Percentiles rank a stretch among this genome's conserved stretches.
Conservation (phyloP, 1,284 basidiomycete species). For the Cystobasidiaceae sp. region DNA sequence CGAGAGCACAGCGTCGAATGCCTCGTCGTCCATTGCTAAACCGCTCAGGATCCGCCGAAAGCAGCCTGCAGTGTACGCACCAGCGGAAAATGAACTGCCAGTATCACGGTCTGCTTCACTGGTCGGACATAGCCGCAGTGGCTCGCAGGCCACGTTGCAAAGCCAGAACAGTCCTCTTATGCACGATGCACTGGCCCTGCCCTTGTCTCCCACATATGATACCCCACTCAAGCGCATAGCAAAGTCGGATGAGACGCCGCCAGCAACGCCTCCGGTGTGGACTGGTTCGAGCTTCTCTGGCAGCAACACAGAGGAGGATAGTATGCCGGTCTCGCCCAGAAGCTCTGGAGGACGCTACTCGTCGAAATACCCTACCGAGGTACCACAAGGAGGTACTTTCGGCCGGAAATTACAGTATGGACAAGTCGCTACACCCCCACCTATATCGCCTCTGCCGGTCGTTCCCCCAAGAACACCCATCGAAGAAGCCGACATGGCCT, state of each 20-base stretch:
- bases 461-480: background rate
- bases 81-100: background rate
- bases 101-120: constrained; percentile 1
- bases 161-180: background rate
- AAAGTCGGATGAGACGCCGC: background rate
- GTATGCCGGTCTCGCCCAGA: constrained; percentile 5
- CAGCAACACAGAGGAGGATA: constrained; percentile 12
- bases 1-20: background rate
- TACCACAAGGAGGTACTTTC: too few relatives aligned
- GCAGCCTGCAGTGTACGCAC: constrained; percentile 1
- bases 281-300: constrained; percentile 1
- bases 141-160: background rate
- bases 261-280: constrained; percentile 13
- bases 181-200: background rate
- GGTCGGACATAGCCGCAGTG: background rate
- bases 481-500: background rate
- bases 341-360: background rate
- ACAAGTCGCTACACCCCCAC: background rate
- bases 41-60: constrained; percentile 7
- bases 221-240: background rate
- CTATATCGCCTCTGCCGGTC: background rate
- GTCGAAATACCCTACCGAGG: too few relatives aligned
- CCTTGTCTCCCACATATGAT: background rate
- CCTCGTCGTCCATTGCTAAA: background rate
- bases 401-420: constrained; percentile 1